These are phyloP conservation scores for Aspergillus alliaceus DNA, from an alignment of 2,329 filamentous ascomycete species.

Conservation along the genomic window DNA sequence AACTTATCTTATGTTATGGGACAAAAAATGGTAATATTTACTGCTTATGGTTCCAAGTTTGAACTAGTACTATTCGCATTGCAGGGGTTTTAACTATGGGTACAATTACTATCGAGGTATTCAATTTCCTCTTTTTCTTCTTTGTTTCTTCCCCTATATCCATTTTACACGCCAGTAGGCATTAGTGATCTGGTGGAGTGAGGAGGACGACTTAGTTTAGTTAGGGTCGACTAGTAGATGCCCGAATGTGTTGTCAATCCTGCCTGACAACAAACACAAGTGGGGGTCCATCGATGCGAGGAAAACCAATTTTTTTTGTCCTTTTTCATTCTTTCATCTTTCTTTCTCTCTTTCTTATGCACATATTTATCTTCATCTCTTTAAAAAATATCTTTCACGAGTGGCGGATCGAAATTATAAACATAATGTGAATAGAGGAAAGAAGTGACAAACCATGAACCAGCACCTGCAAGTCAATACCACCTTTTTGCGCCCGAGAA, in stretches of 20 bases:
- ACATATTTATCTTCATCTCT: neutral
- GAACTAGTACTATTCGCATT: too few species aligned
- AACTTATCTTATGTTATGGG: too few species aligned
- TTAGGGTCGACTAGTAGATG: neutral
- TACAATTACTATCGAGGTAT: too few species aligned
- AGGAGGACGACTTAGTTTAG: neutral
- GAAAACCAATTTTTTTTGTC: too few species aligned
- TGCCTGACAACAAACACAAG: neutral
- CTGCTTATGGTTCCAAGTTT: too few species aligned
- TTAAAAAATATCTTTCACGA: neutral
- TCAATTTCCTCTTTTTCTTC: too few species aligned
- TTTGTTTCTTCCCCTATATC: too few species aligned
- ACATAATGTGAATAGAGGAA: slow-evolving; percentile 1
- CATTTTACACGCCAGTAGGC: too few species aligned
- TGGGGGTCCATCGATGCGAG: too few species aligned
- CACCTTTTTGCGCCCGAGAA: neutral
- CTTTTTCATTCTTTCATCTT: neutral
- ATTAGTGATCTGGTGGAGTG: neutral
- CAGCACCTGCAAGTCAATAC: neutral
- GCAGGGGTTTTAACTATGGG: too few species aligned
- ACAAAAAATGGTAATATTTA: too few species aligned
- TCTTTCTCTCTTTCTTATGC: neutral
- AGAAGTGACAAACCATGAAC: neutral
- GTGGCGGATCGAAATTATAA: slow-evolving; percentile 1
- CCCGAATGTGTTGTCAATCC: neutral